Evolutionary conservation across 192 early-diverging fungal species (phyloP), one percentile per base, ranked within the genome.

Genomic region (Backusella circina): DNA sequence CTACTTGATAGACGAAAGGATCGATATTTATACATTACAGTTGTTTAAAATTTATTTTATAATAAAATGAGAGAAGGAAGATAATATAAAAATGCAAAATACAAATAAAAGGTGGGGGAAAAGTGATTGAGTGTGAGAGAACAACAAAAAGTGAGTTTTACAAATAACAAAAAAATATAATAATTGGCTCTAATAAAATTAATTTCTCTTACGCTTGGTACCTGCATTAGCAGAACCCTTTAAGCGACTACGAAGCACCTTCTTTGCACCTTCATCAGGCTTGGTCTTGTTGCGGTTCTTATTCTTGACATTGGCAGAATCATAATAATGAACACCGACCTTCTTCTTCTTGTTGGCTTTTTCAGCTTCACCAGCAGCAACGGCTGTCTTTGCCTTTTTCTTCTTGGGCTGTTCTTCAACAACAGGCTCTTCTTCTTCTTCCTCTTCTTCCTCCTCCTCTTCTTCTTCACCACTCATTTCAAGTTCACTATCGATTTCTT

Each of bases 301-400:
- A 85, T 98, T 98, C 88, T 99, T 99, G 80, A 99, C 92, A 82
- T 99, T 99, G 79, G 96, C 95, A 3, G 85, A 87, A 71, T 93
- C 91, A 74, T 99, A 99, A 82, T 89, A 99, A 82, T 99, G 93
- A 41, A 86, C 88, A 64, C 95, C 95, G 57, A 94, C 89, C 85
- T 97, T 97, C 61, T 85, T 84, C 86, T 98, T 98, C 88, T 96
- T 98, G 33, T 54, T 64, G 2, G 69, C 1, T 41, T 65, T 74
- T 74, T 81, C 69, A 5, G 35, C 69, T 21, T 23, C 38, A 28
- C 21, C 38, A 13, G 33, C n/a, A 26, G 33, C 41, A n/a, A 28
- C 18, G 32, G 38, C 13, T 44, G 35, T 64, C 8, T 47, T 65
- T 32, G 39, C 44, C 69, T 73, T 73, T 21, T 28, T 71, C 71